These are phyloP conservation scores for Lasiodiplodia citricola DNA, from an alignment of 2,329 filamentous ascomycete species.

Conservation along the genomic window DNA sequence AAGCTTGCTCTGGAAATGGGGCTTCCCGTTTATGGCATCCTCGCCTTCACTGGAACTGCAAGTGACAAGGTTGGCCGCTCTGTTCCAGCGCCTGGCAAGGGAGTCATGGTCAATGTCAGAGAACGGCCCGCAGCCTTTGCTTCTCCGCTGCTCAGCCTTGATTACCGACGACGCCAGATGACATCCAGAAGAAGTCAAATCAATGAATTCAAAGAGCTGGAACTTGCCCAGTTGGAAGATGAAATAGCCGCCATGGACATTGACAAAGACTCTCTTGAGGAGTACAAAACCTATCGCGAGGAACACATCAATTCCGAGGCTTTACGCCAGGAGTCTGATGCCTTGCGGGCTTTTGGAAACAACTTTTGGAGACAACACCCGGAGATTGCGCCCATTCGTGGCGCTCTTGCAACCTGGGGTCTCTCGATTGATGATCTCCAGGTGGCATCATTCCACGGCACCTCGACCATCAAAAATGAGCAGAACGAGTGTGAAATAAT, in stretches of 20 bases:
- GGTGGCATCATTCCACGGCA: constrained; percentile 49
- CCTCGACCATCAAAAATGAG: constrained; percentile 48
- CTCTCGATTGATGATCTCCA: constrained; percentile 47
- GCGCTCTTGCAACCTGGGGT: constrained; percentile 44
- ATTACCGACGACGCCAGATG: not conserved
- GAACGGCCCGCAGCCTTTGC: constrained; percentile 30
- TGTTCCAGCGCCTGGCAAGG: constrained; percentile 47
- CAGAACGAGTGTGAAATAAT: constrained; percentile 47
- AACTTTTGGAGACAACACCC: constrained; percentile 27
- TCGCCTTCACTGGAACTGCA: constrained; percentile 42
- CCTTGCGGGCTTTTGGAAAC: constrained; percentile 1
- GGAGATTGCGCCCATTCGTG: constrained; percentile 44
- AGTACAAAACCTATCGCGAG: not conserved
- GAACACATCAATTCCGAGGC: not conserved
- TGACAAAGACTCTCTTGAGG: not conserved
- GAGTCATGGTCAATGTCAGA: constrained; percentile 41
- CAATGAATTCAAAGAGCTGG: not conserved
- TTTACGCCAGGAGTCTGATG: not conserved
- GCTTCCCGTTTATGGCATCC: constrained; percentile 42
- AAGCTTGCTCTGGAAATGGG: constrained; percentile 44
- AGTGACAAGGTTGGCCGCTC: constrained; percentile 45
- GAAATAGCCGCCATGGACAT: not conserved
- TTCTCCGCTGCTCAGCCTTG: constrained; percentile 34
- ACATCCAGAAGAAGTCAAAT: not conserved
- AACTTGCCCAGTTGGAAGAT: not conserved